A percentile compares a stretch with the other conserved stretches of the same genome.
These are phyloP conservation scores for Trametes elegans DNA, from an alignment of 768 basidiomycete species.

Conservation along the genomic window DNA sequence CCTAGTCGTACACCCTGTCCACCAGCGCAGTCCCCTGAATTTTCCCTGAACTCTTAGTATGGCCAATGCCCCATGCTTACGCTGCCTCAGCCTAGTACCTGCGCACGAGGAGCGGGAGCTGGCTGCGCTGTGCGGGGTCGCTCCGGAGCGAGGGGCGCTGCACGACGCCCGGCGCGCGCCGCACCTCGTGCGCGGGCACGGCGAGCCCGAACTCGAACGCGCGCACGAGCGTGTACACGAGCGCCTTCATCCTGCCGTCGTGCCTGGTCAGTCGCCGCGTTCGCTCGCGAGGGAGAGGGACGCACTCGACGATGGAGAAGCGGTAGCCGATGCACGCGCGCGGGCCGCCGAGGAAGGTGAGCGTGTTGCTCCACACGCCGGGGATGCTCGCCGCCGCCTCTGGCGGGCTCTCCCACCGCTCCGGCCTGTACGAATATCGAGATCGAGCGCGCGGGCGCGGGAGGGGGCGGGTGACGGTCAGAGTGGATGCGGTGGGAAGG, in stretches of 20 bases:
- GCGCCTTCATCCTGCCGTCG: slow-evolving; percentile 31
- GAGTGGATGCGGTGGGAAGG: not conserved
- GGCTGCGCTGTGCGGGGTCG: slow-evolving; percentile 14
- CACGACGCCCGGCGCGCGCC: slow-evolving; percentile 19
- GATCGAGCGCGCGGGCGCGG: too few relatives aligned
- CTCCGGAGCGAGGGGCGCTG: slow-evolving; percentile 25
- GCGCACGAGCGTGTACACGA: slow-evolving; percentile 33
- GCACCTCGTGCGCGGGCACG: slow-evolving; percentile 25
- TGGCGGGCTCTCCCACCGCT: slow-evolving; percentile 56
- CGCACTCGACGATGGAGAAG: slow-evolving; percentile 60
- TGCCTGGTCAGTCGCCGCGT: slow-evolving; percentile 41
- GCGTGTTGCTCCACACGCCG: slow-evolving; percentile 56
- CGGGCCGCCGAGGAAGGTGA: slow-evolving; percentile 65
- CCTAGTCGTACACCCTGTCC: too few relatives aligned
- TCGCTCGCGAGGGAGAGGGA: slow-evolving; percentile 21
- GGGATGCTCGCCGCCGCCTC: slow-evolving; percentile 47
- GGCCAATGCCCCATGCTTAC: not conserved
- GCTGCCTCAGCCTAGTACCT: slow-evolving; percentile 1
- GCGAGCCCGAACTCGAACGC: slow-evolving; percentile 33
- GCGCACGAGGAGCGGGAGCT: slow-evolving; percentile 27
- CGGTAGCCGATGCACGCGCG: slow-evolving; percentile 66
- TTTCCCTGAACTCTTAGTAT: not conserved
- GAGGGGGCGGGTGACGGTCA: not conserved
- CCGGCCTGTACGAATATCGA: too few relatives aligned
- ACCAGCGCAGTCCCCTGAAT: too few relatives aligned